Percentiles rank a stretch among this genome's conserved stretches.
These are phyloP conservation scores for Prunus yedoensis DNA, from an alignment of 331 rosid genomes.

Conservation along the genomic window DNA sequence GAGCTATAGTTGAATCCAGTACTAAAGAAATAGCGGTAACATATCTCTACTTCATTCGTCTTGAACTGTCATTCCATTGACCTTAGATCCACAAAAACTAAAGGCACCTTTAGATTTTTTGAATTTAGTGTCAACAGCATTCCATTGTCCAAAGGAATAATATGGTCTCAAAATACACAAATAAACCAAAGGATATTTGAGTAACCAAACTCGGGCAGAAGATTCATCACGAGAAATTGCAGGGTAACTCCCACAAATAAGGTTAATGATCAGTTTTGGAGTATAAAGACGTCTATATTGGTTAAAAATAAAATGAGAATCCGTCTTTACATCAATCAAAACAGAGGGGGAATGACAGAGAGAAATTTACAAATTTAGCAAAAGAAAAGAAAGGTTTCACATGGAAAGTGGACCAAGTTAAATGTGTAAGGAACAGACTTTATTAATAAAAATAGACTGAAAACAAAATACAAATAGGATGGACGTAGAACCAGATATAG, in stretches of 20 bases:
- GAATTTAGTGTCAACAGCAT: background rate
- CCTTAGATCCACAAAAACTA: background rate
- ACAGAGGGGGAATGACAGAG: too few species aligned
- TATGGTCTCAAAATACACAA: background rate
- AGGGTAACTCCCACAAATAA: background rate
- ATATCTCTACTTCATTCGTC: background rate
- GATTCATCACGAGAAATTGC: background rate
- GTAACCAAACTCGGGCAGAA: background rate
- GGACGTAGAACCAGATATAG: too few species aligned
- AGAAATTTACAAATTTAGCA: too few species aligned
- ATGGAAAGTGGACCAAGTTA: too few species aligned
- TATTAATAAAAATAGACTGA: too few species aligned
- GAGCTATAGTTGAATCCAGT: conserved; percentile 6
- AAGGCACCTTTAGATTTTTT: background rate
- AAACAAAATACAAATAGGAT: too few species aligned
- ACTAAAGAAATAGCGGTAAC: background rate
- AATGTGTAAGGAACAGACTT: too few species aligned
- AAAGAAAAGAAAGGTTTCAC: too few species aligned
- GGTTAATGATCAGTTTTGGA: too few species aligned
- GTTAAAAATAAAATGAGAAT: too few species aligned
- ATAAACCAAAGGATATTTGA: background rate
- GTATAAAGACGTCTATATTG: too few species aligned
- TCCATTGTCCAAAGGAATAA: background rate
- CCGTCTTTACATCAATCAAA: too few species aligned
- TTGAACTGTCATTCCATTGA: background rate